Percentiles rank a stretch among this genome's conserved stretches.
These are phyloP conservation scores for Zychaea mexicana DNA, from an alignment of 371 early-diverging fungal species.

Conservation along the genomic window DNA sequence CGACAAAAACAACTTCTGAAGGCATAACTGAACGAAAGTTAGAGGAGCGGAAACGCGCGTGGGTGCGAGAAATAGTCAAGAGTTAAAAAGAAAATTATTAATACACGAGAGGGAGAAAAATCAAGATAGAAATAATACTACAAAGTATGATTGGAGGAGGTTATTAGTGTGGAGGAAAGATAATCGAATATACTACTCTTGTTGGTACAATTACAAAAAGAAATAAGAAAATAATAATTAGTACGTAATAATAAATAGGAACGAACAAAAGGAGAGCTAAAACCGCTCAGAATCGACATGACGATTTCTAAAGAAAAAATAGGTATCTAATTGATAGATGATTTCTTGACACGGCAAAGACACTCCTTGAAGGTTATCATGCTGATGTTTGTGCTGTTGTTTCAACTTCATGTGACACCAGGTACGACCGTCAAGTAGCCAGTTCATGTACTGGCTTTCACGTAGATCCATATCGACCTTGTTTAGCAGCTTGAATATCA, in stretches of 20 bases:
- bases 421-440: conserved; percentile 49
- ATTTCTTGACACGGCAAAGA: conserved; percentile 5
- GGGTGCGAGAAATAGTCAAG: no score
- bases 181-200: no score
- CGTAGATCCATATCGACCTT: conserved; percentile 44
- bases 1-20: conserved; percentile 23
- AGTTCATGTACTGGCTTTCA: conserved; percentile 54
- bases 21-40: conserved; percentile 12
- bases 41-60: background rate
- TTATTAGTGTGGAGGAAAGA: no score
- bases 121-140: no score
- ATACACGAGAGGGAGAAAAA: no score
- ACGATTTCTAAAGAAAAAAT: background rate
- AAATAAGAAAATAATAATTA: background rate
- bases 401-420: background rate
- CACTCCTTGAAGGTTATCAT: background rate
- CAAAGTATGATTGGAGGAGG: no score
- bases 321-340: conserved; percentile 9
- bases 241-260: no score
- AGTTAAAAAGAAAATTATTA: no score
- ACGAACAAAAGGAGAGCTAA: background rate
- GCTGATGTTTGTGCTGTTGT: background rate
- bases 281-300: background rate
- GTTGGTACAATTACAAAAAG: background rate
- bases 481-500: conserved; percentile 48